These are phyloP conservation scores for Aspergillus sp. DNA, from an alignment of 2,329 filamentous ascomycete genomes.

Conservation along the genomic window DNA sequence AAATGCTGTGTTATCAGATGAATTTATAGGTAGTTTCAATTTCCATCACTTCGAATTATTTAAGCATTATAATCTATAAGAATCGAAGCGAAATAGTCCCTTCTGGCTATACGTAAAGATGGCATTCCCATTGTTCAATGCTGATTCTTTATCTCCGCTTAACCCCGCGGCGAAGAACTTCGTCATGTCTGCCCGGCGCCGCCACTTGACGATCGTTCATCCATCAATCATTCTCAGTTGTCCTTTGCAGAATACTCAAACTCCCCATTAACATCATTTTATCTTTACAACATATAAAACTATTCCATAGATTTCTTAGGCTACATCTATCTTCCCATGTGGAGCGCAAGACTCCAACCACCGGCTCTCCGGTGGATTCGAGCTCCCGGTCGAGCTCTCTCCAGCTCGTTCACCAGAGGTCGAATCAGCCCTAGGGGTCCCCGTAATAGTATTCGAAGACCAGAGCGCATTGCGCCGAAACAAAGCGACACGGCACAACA, in stretches of 20 bases:
- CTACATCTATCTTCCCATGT: slow-evolving; percentile 18
- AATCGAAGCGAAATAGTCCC: too few relatives aligned
- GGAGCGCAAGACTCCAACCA: slow-evolving; percentile 20
- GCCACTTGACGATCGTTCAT: neutral
- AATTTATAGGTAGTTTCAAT: too few relatives aligned
- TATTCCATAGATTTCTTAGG: neutral
- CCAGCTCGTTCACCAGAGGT: slow-evolving; percentile 21
- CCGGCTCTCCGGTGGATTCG: slow-evolving; percentile 13
- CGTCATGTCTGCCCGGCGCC: slow-evolving; percentile 8
- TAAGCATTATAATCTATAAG: too few relatives aligned
- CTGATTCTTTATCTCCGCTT: slow-evolving; percentile 24
- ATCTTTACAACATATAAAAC: too few relatives aligned
- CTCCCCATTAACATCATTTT: too few relatives aligned
- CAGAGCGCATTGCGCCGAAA: slow-evolving; percentile 13
- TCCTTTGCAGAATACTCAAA: too few relatives aligned
- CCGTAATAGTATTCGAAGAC: slow-evolving; percentile 24
- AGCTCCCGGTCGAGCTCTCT: slow-evolving; percentile 17
- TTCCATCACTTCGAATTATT: too few relatives aligned
- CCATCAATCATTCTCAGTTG: too few relatives aligned
- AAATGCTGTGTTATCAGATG: too few relatives aligned
- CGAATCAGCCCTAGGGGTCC: slow-evolving; percentile 22
- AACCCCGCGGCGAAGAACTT: slow-evolving; percentile 18
- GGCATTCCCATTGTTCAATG: too few relatives aligned
- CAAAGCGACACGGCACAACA: slow-evolving; percentile 4
- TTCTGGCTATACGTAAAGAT: too few relatives aligned